A percentile compares a stretch with the other conserved stretches of the same genome.
These are phyloP conservation scores for Spathaspora gorwiae DNA, from an alignment of 805 yeast species.

Conservation along the genomic window DNA sequence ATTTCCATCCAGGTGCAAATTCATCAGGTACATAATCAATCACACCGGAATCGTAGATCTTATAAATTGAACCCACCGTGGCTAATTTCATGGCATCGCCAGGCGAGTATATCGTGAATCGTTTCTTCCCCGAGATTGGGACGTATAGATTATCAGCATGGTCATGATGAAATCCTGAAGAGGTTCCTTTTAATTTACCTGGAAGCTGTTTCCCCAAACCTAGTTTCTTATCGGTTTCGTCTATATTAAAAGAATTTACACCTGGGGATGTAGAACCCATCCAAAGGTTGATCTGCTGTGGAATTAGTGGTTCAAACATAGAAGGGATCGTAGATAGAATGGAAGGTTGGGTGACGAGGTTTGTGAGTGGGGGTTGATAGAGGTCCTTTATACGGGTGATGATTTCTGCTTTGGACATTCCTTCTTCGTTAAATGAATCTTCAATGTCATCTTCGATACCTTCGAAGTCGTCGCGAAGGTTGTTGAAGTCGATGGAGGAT, in stretches of 20 bases:
- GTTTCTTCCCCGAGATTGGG: slow-evolving; percentile 53
- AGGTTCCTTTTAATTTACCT: slow-evolving; percentile 43
- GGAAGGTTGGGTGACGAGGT: slow-evolving; percentile 13
- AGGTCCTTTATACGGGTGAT: slow-evolving; percentile 42
- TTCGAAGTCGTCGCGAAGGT: slow-evolving; percentile 49
- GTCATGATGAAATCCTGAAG: slow-evolving; percentile 77
- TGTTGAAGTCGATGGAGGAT: slow-evolving; percentile 22
- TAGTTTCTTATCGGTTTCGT: slow-evolving; percentile 9
- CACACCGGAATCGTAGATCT: slow-evolving; percentile 56
- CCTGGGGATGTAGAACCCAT: slow-evolving; percentile 40
- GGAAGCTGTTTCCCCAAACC: slow-evolving; percentile 54
- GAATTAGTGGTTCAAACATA: slow-evolving; percentile 40
- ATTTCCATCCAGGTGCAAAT: slow-evolving; percentile 60
- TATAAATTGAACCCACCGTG: slow-evolving; percentile 60
- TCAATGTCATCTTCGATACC: slow-evolving; percentile 27
- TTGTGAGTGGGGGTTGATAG: slow-evolving; percentile 60
- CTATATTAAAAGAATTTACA: not conserved
- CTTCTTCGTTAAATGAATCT: slow-evolving; percentile 11
- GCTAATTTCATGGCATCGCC: slow-evolving; percentile 52
- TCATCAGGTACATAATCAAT: slow-evolving; percentile 56
- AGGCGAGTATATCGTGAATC: slow-evolving; percentile 68
- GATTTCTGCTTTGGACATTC: slow-evolving; percentile 13
- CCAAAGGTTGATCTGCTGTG: slow-evolving; percentile 78
- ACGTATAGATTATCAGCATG: slow-evolving; percentile 75
- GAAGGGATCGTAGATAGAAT: slow-evolving; percentile 36